These are phyloP conservation scores for Echites panduratus DNA, from an alignment of 257 asterid species.

Conservation along the genomic window DNA sequence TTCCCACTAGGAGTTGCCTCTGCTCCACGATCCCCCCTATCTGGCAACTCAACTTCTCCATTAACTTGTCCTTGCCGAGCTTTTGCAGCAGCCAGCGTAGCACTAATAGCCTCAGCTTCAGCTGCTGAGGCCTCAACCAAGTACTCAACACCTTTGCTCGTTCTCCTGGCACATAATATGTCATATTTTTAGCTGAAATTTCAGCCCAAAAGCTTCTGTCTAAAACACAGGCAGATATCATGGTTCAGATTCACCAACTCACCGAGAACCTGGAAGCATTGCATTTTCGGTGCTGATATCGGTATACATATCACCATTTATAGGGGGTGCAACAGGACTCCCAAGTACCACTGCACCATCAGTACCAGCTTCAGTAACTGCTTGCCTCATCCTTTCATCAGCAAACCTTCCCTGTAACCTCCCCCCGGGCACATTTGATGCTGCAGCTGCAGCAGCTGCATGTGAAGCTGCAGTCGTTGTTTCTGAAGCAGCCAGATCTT, in stretches of 20 bases:
- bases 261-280: constrained; percentile 77
- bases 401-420: constrained; percentile 66
- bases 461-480: constrained; percentile 95
- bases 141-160: constrained; percentile 89
- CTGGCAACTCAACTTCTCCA: constrained; percentile 92
- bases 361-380: constrained; percentile 41
- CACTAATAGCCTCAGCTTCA: constrained; percentile 96
- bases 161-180: constrained; percentile 44
- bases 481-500: constrained; percentile 97
- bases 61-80: constrained; percentile 92
- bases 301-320: constrained; percentile 82
- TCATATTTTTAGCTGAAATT: constrained; percentile 15
- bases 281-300: constrained; percentile 96
- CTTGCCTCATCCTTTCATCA: constrained; percentile 58
- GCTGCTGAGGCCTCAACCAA: constrained; percentile 98
- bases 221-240: constrained; percentile 10
- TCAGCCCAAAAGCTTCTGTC: constrained; percentile 10
- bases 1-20: constrained; percentile 98
- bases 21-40: constrained; percentile 94
- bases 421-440: constrained; percentile 53
- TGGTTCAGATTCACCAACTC: constrained; percentile 23
- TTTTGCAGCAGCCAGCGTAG: constrained; percentile 96
- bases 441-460: constrained; percentile 91
- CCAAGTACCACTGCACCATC: constrained; percentile 95
- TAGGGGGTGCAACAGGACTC: constrained; percentile 86